Conservation (phyloP, 2,329 filamentous ascomycete species). For the Torrubiellomyces zombiae region DNA sequence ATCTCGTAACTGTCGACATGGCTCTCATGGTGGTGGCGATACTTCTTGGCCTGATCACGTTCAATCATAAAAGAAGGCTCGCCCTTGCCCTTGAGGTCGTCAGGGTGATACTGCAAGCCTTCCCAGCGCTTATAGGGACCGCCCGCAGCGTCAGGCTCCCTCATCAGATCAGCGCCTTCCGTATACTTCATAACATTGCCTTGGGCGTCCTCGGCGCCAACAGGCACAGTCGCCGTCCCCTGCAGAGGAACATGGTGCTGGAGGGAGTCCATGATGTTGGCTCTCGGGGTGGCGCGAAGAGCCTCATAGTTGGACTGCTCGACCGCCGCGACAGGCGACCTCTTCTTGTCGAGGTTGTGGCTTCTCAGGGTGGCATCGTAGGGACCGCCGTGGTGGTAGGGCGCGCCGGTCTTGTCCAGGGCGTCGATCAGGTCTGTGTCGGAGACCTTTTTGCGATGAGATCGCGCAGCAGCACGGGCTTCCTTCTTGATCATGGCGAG, state of each 20-base stretch:
- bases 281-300: constrained; percentile 61
- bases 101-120: constrained; percentile 53
- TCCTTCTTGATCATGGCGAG: constrained; percentile 50
- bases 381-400: constrained; percentile 81
- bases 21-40: constrained; percentile 14
- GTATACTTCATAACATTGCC: constrained; percentile 63
- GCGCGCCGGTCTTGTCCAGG: constrained; percentile 50
- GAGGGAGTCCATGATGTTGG: constrained; percentile 62
- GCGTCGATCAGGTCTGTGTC: constrained; percentile 66
- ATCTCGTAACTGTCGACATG: constrained; percentile 30
- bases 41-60: constrained; percentile 45
- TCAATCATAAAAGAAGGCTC: constrained; percentile 61
- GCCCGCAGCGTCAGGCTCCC: constrained; percentile 48
- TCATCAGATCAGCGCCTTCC: constrained; percentile 77
- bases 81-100: constrained; percentile 70
- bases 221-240: constrained; percentile 61
- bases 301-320: constrained; percentile 57
- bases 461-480: constrained; percentile 46
- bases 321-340: constrained; percentile 64
- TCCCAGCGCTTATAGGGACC: constrained; percentile 67
- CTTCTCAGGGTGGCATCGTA: constrained; percentile 69
- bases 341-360: constrained; percentile 46
- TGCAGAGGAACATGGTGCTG: constrained; percentile 62
- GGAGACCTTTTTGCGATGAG: constrained; percentile 46
- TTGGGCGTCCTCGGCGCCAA: constrained; percentile 49